Evolutionary conservation across 1,139 yeast genomes (phyloP), one percentile per base, ranked within the genome.

Genomic region (Meyerozyma elateridarum): DNA sequence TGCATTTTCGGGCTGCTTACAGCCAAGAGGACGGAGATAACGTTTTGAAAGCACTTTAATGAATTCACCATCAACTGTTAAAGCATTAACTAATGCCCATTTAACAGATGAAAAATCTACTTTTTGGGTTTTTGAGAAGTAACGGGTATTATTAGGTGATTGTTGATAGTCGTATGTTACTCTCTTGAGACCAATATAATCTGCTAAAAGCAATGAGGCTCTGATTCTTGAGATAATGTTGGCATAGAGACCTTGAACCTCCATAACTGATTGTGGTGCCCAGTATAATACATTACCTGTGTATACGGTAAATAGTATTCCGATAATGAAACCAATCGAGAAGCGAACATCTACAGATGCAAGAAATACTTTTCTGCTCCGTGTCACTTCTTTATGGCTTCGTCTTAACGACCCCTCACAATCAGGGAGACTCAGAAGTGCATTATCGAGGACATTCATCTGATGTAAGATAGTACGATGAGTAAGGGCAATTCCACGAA

Each of bases 1-100:
- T 2, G 89, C 85, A 37, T 79, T 77, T 26, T 83, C 73, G 0
- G 95, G 83, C 33, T 75, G 76, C 35, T 67, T 73, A 50, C 95
- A 88, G 0, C 98, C 98, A 36, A 91, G 60, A 3, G 97, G 97
- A 40, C 82, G 75, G 35, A 91, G 67, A 85, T 95, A 91, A 40
- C 97, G 71, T 45, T 88, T 93, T n/a, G 95, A 78, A 30, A 91
- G 64, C 50, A 91, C 79, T 46, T 87, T 95, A 48, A 88, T 79
- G 45, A 91, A 91, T 45, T 91, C 98, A 3, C 96, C 87, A 54
- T 93, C 98, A 4, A 89, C 88, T 0, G 94, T 85, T n/a, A 84
- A 69, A 0, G 96, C 85, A 46, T 88, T 88, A 7, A 93, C 88
- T 26, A 91, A 61, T 26, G 95, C 94, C 91, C 96, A 88, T 42